A percentile compares a stretch with the other conserved stretches of the same genome.
phyloP scores from a whole-genome alignment of 768 basidiomycete species.

The Amanita brunnescens region DNA sequence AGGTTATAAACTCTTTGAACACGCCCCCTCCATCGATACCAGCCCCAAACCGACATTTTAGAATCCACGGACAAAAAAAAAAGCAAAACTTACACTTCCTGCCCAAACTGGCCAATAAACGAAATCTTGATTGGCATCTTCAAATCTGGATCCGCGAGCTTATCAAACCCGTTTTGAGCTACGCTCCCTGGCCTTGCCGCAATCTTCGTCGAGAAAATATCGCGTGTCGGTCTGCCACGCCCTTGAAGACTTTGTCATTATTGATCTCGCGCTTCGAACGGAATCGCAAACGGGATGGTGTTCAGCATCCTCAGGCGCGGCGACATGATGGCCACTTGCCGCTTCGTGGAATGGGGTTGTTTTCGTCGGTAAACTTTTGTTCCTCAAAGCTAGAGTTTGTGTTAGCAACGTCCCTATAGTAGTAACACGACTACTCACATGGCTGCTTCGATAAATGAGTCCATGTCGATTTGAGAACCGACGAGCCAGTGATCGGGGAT shows the following conservation, averaged over 20 bases:
- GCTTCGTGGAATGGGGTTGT: conserved; percentile 38
- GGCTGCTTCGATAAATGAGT: conserved; percentile 79
- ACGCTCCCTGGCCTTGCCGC: conserved; percentile 68
- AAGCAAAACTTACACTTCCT: conserved; percentile 60
- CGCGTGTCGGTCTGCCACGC: conserved; percentile 10
- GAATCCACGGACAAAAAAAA: background rate
- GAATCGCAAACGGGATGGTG: conserved; percentile 93
- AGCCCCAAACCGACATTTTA: conserved; percentile 34
- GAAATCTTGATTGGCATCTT: conserved; percentile 80
- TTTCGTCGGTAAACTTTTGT: conserved; percentile 8
- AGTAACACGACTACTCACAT: conserved; percentile 38
- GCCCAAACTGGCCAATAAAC: conserved; percentile 88
- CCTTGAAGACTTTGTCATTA: conserved; percentile 39
- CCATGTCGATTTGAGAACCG: conserved; percentile 34
- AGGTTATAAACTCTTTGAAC: conserved; percentile 97
- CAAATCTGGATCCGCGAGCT: conserved; percentile 66
- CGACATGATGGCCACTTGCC: conserved; percentile 65
- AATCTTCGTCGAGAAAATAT: conserved; percentile 24
- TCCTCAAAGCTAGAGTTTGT: conserved; percentile 11
- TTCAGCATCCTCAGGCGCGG: conserved; percentile 87
- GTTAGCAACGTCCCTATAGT: conserved; percentile 1
- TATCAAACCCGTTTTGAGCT: conserved; percentile 87
- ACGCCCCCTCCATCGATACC: conserved; percentile 97
- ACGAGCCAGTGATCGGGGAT: conserved; percentile 84
- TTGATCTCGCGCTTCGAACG: conserved; percentile 83